Evolutionary conservation across 331 rosid species (phyloP), one percentile per base, ranked within the genome.

Genomic region (Pyracantha coccinea): DNA sequence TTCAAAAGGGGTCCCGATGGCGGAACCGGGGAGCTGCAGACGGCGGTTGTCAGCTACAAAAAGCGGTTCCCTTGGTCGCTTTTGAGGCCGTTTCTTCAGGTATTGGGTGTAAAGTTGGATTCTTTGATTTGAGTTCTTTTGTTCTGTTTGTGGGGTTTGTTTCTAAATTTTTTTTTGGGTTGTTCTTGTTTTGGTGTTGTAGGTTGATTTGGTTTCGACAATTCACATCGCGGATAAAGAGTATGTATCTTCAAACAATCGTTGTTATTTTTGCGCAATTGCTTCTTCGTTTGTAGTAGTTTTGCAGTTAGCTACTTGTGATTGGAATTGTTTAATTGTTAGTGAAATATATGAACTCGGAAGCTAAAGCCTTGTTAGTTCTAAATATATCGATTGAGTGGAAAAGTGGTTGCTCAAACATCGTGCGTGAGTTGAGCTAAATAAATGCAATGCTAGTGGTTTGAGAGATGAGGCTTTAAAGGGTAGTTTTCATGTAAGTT

Each of bases 171-270:
- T 35, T 58, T 78, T 9, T 50, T 10, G 11, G 24, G 16, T 25
- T 5, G 69, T 62, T 52, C 74, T 32, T 38, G n/a, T 66, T 81
- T 64, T 73, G 83, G 23, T 85, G 24, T 59, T 88, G 81, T 77
- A 94, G 99, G 99, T 94, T 77, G 99, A 94, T 86, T 86, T 94
- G 93, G 90, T 94, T 71, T 94, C 99, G 7, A 94, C 99, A 31
- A 91, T 94, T 90, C 99, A 94, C 76, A 94, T 94, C 38, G 99
- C 93, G 29, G 99, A 94, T 83, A 86, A 88, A 85, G 92, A 90
- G 99, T 94, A 84, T 60, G 97, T 80, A 61, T 50, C 73, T 55
- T 9, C 44, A 19, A 27, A 38, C 68, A 17, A 4, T 50, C 75
- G 1, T 47, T 65, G 7, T 21, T 9, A 9, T 31, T 9, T 38